Conservation (phyloP, 768 basidiomycete species). For the Termitomyces sp. region DNA sequence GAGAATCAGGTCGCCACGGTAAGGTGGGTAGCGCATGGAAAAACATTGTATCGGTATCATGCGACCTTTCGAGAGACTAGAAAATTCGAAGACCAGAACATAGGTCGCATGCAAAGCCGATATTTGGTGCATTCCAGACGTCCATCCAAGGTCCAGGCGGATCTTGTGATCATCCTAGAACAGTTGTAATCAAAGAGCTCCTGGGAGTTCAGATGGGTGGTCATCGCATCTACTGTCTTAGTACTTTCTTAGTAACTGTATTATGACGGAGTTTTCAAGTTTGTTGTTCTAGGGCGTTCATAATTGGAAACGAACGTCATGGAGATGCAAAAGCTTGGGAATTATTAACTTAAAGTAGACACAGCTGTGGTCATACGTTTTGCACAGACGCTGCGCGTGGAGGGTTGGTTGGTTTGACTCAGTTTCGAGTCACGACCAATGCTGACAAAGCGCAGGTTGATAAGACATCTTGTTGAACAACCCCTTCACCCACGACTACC, state of each 20-base stretch:
- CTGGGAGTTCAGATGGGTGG: background rate
- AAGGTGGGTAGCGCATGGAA: background rate
- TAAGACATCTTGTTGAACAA: background rate
- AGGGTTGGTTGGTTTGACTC: background rate
- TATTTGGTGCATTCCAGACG: background rate
- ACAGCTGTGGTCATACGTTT: background rate
- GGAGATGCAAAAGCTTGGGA: background rate
- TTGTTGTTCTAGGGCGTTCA: background rate
- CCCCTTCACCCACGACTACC: slow-evolving; percentile 6
- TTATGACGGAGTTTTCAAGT: background rate
- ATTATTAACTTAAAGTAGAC: background rate
- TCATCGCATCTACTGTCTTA: background rate
- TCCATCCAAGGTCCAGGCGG: background rate
- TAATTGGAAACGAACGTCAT: background rate
- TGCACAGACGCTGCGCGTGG: background rate
- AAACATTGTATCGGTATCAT: background rate
- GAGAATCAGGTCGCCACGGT: background rate
- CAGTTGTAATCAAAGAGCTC: background rate
- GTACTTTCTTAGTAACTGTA: background rate
- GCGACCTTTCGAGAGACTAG: background rate
- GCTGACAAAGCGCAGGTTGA: slow-evolving; percentile 13
- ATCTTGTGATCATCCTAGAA: background rate
- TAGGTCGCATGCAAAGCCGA: background rate
- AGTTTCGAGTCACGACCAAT: background rate
- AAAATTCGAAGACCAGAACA: background rate